Evolutionary conservation across 2,329 filamentous ascomycete genomes (phyloP).

Genomic region (Apiospora aurea): DNA sequence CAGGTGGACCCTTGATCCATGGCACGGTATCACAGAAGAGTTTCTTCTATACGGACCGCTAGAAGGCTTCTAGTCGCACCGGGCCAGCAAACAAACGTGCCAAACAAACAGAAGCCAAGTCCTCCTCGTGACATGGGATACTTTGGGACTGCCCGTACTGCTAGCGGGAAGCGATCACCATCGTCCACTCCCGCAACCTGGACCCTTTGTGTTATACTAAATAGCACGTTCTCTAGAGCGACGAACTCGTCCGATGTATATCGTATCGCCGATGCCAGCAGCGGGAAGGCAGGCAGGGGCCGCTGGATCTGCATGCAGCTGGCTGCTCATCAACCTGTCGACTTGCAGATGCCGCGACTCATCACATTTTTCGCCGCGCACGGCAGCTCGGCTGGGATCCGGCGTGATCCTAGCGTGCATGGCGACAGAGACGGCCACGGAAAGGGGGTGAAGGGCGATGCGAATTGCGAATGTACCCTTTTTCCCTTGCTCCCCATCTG

Average conservation of each 20-base stretch:
- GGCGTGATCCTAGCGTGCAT: slow-evolving; percentile 9
- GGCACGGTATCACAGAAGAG: slow-evolving; percentile 1
- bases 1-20: neutral
- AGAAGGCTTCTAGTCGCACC: slow-evolving; percentile 16
- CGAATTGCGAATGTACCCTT: neutral
- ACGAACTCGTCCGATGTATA: neutral
- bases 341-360: slow-evolving; percentile 17
- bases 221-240: neutral
- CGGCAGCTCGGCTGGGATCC: neutral
- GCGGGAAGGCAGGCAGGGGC: neutral
- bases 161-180: neutral
- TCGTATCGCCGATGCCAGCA: neutral
- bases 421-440: neutral
- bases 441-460: neutral
- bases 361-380: neutral
- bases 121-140: neutral
- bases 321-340: neutral
- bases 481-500: neutral
- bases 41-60: slow-evolving; percentile 3
- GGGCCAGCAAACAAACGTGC: neutral
- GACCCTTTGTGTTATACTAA: neutral
- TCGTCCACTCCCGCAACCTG: neutral
- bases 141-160: neutral
- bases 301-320: neutral
- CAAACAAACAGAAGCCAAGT: neutral